Base-by-base conservation (phyloP, 345 rosid species). In the Adansonia digitata region DNA sequence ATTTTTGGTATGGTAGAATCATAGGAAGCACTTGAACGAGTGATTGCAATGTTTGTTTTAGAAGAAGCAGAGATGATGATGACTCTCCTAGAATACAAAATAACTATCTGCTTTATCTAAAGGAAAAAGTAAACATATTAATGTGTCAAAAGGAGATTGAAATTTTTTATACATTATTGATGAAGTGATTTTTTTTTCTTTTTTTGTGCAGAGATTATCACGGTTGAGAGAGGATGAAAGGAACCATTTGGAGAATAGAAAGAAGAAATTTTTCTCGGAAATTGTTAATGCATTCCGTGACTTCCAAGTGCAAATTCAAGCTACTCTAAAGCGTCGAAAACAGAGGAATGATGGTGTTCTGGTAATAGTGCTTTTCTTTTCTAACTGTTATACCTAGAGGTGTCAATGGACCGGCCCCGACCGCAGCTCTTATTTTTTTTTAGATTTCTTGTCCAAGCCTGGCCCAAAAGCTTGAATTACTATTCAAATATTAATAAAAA, bases 291-390 rank as follows among this genome's bases (percentile, higher is more conserved):
- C 97, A 31, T 89, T 91, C 63, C 97, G 99, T 29, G 99, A 96
- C 78, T 93, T 89, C 77, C 97, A 91, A 84, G 81, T 90, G 77
- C 91, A 90, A 81, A 78, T 85, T 79, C 97, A 89, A 72, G 91
- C 97, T 63, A 82, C 94, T 74, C 83, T 88, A 71, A 96, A 93
- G 79, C 94, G 98, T 5, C 87, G 97, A 80, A 96, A 93, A 81
- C 99, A 93, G 83, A 93, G 98, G 80, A 96, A 96, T 77, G 99
- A 96, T 69, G 88, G 92, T 59, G 68, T 96, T 78, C 98, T 83
- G 94, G 99, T n/a, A n/a, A n/a, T n/a, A 69, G 20, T 67, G 67
- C n/a, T n/a, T n/a, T 61, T 78, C n/a, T n/a, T 62, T n/a, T n/a
- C n/a, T n/a, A n/a, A n/a, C n/a, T n/a, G n/a, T n/a, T n/a, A n/a